Conservation (phyloP, 352 stramenopile genomes). For the Phytopythium sindhum region DNA sequence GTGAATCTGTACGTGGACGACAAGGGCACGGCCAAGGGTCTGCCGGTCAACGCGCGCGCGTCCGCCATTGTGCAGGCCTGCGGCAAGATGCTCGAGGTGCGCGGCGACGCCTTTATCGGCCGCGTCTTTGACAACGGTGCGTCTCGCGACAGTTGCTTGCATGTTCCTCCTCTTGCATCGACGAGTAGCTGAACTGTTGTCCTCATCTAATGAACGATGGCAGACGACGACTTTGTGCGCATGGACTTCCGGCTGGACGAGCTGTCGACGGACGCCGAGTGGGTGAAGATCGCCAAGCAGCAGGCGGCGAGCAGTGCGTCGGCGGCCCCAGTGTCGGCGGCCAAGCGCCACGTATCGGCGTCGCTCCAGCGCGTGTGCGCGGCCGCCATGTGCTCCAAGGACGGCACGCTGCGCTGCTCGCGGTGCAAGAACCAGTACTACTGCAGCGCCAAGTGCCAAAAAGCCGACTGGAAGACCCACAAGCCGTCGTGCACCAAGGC, state of each 20-base stretch:
- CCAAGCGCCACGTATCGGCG: constrained; percentile 26
- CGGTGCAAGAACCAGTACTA: constrained; percentile 85
- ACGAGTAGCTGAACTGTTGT: neutral
- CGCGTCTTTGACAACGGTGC: constrained; percentile 85
- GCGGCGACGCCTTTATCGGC: constrained; percentile 86
- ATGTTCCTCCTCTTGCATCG: neutral
- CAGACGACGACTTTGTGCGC: constrained; percentile 82
- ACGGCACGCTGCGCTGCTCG: constrained; percentile 70
- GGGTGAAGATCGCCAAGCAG: constrained; percentile 61
- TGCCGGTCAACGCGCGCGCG: constrained; percentile 73
- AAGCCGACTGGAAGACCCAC: constrained; percentile 81
- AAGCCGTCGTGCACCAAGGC: constrained; percentile 49
- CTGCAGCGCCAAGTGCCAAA: constrained; percentile 80
- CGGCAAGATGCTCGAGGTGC: constrained; percentile 80
- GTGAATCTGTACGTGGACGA: constrained; percentile 91
- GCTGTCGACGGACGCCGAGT: constrained; percentile 57
- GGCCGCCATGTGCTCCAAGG: constrained; percentile 64
- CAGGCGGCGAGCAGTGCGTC: constrained; percentile 31
- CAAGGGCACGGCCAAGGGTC: constrained; percentile 83
- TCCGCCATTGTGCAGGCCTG: constrained; percentile 80
- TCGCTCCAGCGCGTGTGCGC: constrained; percentile 58
- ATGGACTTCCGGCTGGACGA: constrained; percentile 77
- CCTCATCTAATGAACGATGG: neutral
- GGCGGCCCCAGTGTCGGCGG: constrained; percentile 18
- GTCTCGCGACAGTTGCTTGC: neutral